Evolutionary conservation across 1,139 yeast species (phyloP), one percentile per base, ranked within the genome.

Genomic region (Nakaseomyces nivariensis): DNA sequence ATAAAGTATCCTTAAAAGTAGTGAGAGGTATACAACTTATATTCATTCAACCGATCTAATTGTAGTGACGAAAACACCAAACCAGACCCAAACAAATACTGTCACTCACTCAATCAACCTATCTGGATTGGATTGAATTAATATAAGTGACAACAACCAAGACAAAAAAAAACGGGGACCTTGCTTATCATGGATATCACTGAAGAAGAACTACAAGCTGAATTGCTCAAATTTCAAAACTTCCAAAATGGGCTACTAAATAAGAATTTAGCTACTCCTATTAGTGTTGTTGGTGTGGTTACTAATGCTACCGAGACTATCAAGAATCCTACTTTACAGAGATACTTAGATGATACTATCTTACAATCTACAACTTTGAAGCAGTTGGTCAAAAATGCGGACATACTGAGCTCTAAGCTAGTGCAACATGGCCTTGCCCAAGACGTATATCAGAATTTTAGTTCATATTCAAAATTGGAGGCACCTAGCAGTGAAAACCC

Each of bases 341-440:
- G 49, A 6, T 63, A 63, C 50, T 46, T 64, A n/a, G 59, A 62
- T 46, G 57, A 54, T 10, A 66, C 69, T 3, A 50, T 66, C 13
- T 47, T 55, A 5, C 55, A 56, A 38, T 62, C 67, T 11, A 50
- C 52, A 1, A 63, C 58, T 33, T 53, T 65, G 45, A 51, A 58
- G 24, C 59, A 63, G 24, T 50, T 65, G 33, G 58, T 57, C 31
- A 48, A 52, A 25, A 59, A 60, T 41, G 55, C 64, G 6, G 64
- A 63, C 51, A 38, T 54, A 25, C 48, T 66, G 13, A 56, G 59
- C 44, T 52, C 53, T 38, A 62, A 62, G 47, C 44, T 66, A 43
- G 52, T 59, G 1, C 58, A 60, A 40, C 59, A 61, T 50, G 64
- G 64, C 4, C 45, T 63, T 31, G 53, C 58, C 11, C 48, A 54